Evolutionary conservation across 2,329 filamentous ascomycete species (phyloP).

Genomic region (Tolypocladium pustulatum): DNA sequence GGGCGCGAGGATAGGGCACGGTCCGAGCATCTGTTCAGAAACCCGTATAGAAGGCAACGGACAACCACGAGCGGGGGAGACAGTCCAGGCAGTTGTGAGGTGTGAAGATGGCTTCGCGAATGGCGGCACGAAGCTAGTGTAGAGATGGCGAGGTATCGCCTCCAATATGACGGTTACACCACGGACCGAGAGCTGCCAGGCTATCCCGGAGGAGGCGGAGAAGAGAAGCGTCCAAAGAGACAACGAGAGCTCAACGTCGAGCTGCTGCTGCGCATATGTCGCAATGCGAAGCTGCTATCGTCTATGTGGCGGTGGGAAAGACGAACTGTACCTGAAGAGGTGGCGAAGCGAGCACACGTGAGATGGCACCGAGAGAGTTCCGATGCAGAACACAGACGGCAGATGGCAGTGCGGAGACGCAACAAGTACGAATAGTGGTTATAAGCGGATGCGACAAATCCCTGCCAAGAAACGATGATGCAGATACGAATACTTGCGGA

Average conservation of each 20-base stretch:
- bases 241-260: no score
- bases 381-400: neutral
- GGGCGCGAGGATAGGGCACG: constrained; percentile 6
- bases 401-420: neutral
- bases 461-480: neutral
- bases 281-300: neutral
- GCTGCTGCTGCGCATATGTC: no score
- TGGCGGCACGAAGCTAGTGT: neutral
- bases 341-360: neutral
- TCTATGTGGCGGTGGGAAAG: neutral
- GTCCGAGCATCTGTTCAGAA: constrained; percentile 1
- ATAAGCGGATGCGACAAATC: neutral
- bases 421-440: neutral
- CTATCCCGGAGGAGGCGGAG: neutral
- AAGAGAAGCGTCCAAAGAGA: neutral
- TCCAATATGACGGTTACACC: neutral
- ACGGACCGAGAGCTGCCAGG: neutral
- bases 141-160: neutral
- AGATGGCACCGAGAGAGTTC: neutral
- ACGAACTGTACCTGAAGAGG: no score
- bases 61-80: neutral
- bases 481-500: neutral
- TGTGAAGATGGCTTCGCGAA: neutral
- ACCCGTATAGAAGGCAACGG: neutral
- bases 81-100: neutral